Conservation (phyloP, 345 rosid genomes). For the Pelargonium nanum region DNA sequence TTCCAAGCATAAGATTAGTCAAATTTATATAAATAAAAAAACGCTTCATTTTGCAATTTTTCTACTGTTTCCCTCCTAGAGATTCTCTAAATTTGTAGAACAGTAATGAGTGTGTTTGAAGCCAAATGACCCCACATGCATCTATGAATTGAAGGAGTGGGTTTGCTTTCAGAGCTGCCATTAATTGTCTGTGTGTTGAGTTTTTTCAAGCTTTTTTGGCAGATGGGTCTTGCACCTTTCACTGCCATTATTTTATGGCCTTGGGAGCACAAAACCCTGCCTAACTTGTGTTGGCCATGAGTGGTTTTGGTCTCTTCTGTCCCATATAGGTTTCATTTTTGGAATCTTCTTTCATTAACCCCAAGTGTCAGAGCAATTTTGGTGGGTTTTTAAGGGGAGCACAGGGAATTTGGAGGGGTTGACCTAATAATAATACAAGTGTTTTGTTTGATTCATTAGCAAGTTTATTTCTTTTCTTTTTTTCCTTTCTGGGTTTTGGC, state of each 20-base stretch:
- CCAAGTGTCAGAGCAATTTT: not conserved
- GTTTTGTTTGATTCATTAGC: conserved; percentile 16
- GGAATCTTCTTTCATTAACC: too few species aligned
- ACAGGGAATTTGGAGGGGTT: conserved; percentile 20
- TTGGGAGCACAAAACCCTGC: conserved; percentile 15
- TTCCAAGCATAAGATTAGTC: not conserved
- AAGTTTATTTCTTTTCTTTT: conserved; percentile 6
- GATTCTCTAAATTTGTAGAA: conserved; percentile 19
- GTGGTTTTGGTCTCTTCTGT: conserved; percentile 22
- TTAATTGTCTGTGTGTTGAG: conserved; percentile 19
- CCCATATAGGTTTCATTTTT: conserved; percentile 8
- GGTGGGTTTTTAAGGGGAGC: not conserved
- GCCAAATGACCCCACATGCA: conserved; percentile 44
- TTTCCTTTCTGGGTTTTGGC: conserved; percentile 7
- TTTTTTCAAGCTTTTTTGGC: conserved; percentile 16
- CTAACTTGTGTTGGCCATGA: conserved; percentile 10
- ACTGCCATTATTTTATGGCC: conserved; percentile 5
- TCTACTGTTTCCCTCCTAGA: not conserved
- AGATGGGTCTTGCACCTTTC: conserved; percentile 15
- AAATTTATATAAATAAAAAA: too few species aligned
- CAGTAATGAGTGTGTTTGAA: conserved; percentile 50
- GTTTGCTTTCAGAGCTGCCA: conserved; percentile 17
- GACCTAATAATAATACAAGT: too few species aligned
- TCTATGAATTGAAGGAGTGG: conserved; percentile 24
- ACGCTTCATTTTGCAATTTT: not conserved